Evolutionary conservation across 495 filamentous ascomycete species (phyloP), one percentile per base, ranked within the genome.

Genomic region (Penicillium bialowiezense): DNA sequence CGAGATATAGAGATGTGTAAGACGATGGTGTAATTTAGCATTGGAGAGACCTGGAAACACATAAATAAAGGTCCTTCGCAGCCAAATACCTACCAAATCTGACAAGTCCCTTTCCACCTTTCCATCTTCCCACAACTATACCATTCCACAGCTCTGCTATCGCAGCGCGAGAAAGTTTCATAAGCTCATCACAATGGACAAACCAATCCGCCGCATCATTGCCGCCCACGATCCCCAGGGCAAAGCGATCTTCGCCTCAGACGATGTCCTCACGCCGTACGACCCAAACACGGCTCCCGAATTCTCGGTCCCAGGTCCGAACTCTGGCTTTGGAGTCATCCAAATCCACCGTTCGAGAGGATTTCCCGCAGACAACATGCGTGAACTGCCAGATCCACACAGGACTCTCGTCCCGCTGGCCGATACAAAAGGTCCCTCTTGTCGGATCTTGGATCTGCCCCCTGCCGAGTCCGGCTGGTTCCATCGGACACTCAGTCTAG

Each of bases 361-460:
- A 3, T 64, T 59, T 33, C 61, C 58, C 5, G 61, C 43, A 2
- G 58, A 64, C 23, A 62, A 64, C 38, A 51, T 52, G 49, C 58
- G 47, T 10, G 23, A 43, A 6, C 44, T 62, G 5, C 12, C 37
- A 5, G 52, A 61, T 28, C 60, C 60, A 2, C 51, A 61, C 9
- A 55, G 49, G 31, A 59, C 51, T 4, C 52, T 62, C 7, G 60
- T 64, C 9, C 60, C 60, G 2, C 46, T 64, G 7, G 58, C 60
- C n/a, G 60, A 64, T 34, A 56, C 56, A 17, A 65, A 65, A 37
- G 62, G 59, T 1, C 55, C 59, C 1, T 62, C 59, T 17, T 53
- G 46, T 48, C 62, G 65, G 19, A 47, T 65, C 8, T 18, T 59
- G 5, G 50, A 60, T 18, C 44, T 62, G 3, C 59, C 56, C 8